These are phyloP conservation scores for Geranium brycei DNA, from an alignment of 345 rosid species.

Conservation along the genomic window DNA sequence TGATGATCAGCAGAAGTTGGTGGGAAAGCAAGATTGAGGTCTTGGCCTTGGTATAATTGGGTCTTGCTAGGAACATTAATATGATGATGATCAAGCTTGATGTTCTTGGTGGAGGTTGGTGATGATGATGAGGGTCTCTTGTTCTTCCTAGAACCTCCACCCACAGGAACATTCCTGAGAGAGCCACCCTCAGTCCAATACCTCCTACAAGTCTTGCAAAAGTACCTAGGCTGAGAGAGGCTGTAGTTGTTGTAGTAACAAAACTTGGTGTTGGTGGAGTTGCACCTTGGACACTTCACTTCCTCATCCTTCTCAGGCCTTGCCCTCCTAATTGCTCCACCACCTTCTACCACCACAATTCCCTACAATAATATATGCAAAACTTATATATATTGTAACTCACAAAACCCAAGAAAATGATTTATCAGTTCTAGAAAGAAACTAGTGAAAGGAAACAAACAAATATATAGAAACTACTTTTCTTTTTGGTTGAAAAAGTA, in stretches of 20 bases:
- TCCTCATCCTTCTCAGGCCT: conserved; percentile 77
- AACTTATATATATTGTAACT: too few species aligned
- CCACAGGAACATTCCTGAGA: conserved; percentile 90
- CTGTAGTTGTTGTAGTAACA: conserved; percentile 99
- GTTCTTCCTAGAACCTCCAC: conserved; percentile 97
- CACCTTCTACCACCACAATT: too few species aligned
- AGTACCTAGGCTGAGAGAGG: conserved; percentile 89
- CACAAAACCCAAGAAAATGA: too few species aligned
- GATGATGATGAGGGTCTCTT: conserved; percentile 42
- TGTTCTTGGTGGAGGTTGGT: background rate
- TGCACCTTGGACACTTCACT: conserved; percentile 87
- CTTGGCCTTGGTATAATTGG: conserved; percentile 51
- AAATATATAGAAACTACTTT: too few species aligned
- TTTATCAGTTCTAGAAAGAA: too few species aligned
- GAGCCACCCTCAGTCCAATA: conserved; percentile 99
- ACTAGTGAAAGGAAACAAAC: too few species aligned
- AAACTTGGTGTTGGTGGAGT: conserved; percentile 87
- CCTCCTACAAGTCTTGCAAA: conserved; percentile 93
- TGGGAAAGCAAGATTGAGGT: conserved; percentile 67
- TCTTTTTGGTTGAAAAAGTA: too few species aligned
- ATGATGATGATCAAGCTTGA: conserved; percentile 11
- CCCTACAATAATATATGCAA: too few species aligned
- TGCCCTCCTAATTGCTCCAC: conserved; percentile 3
- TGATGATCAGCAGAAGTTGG: conserved; percentile 18
- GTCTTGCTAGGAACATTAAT: conserved; percentile 31